Base-by-base conservation (phyloP, 192 early-diverging fungal genomes). In the Coemansia reversa region DNA sequence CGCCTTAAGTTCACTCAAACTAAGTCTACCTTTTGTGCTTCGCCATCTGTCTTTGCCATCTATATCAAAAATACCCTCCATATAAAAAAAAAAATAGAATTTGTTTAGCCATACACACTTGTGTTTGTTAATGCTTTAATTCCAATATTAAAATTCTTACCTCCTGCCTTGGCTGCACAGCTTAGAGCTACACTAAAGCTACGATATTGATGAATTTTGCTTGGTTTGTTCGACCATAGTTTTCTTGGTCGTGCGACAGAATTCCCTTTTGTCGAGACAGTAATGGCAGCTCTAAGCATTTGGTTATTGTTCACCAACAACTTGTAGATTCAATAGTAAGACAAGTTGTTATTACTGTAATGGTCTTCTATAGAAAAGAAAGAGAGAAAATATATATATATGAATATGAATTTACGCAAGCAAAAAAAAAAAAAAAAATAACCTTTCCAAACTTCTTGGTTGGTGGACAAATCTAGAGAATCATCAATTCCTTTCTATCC, bases 1-100 rank as follows among this genome's bases (percentile, higher is more conserved):
- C 6, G 51, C 45, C 24, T 60, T 66, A 20, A 66, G 53, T 18
- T 73, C 55, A 5, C 65, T 47, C 20, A 66, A 51, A 19, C 60
- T 58, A 9, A 33, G 52, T 47, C 70, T 49, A 8, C 69, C 65
- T 14, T 19, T 45, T 25, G 50, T 59, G 32, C 51, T 64, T 55
- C 18, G 52, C 63, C 59, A 65, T 50, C 54, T 47, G 54, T 24
- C 58, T 12, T 61, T 32, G 47, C 39, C 60, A 61, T 51, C 60
- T 61, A 61, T 12, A 35, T 12, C 33, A 27, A 27, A 27, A 27
- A 20, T 11, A 18, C 4, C 16, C 24, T 1, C 24, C 22, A 16
- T 3, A 45, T 9, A 45, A 16, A 16, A 45, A 45, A 0, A 39
- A 11, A 39, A 9, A 39, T n/a, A n/a, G n/a, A n/a, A n/a, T n/a